A percentile compares a stretch with the other conserved stretches of the same genome.
phyloP scores from a whole-genome alignment of 257 asterid species.

The Fraxinus anomala region DNA sequence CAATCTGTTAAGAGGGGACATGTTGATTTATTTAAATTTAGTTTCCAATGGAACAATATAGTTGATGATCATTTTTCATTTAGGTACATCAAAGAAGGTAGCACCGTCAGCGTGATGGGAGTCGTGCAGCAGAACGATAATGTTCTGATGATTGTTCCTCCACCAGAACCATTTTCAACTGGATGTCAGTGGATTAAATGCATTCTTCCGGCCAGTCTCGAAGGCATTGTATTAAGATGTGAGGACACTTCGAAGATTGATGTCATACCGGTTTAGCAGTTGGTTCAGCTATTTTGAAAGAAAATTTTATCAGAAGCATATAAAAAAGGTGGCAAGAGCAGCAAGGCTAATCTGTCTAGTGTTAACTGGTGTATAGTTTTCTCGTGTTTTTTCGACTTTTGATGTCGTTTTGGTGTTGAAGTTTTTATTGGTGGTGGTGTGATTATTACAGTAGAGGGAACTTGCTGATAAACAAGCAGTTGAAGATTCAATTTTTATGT shows the following conservation, averaged over 20 bases:
- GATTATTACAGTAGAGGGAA: slow-evolving; percentile 42
- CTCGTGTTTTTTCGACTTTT: slow-evolving; percentile 22
- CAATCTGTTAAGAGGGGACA: background rate
- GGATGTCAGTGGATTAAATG: slow-evolving; percentile 70
- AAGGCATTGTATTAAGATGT: slow-evolving; percentile 62
- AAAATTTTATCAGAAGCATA: background rate
- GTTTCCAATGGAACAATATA: background rate
- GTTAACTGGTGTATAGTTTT: slow-evolving; percentile 47
- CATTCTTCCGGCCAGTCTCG: slow-evolving; percentile 70
- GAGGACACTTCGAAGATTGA: slow-evolving; percentile 62
- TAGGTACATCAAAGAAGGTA: slow-evolving; percentile 69
- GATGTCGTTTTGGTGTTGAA: slow-evolving; percentile 26
- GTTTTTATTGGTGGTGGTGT: slow-evolving; percentile 33
- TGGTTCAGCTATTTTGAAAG: slow-evolving; percentile 13
- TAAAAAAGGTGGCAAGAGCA: slow-evolving; percentile 12
- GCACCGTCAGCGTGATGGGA: slow-evolving; percentile 73
- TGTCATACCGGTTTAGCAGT: slow-evolving; percentile 58
- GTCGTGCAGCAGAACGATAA: slow-evolving; percentile 67
- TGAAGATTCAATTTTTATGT: slow-evolving; percentile 20
- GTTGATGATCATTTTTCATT: slow-evolving; percentile 2
- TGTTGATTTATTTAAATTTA: background rate
- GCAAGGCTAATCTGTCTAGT: slow-evolving; percentile 26
- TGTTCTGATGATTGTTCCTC: slow-evolving; percentile 67
- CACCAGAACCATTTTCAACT: slow-evolving; percentile 63
- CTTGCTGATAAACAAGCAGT: slow-evolving; percentile 28